Conservation (phyloP, 768 basidiomycete species). For the Auriscalpium orientale region DNA sequence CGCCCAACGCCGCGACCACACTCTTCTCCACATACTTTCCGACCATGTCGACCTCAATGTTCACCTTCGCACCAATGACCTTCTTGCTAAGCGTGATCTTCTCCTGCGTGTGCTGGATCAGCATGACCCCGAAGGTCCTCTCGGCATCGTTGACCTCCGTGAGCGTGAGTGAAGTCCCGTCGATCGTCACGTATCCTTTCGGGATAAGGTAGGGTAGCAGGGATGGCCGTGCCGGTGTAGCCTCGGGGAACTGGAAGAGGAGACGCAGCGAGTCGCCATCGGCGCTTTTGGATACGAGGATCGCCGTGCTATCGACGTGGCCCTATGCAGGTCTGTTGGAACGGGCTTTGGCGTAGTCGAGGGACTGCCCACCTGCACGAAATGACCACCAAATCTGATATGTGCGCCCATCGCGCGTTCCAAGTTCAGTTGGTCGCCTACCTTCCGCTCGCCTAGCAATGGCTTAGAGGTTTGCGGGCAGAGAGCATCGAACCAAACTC, state of each 20-base stretch:
- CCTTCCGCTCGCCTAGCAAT: conserved; percentile 59
- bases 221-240: conserved; percentile 49
- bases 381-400: conserved; percentile 91
- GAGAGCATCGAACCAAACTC: conserved; percentile 8
- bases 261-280: conserved; percentile 90
- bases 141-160: conserved; percentile 63
- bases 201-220: conserved; percentile 79
- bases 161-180: conserved; percentile 89
- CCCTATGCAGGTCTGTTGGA: conserved; percentile 42
- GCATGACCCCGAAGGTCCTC: conserved; percentile 80
- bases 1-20: conserved; percentile 58
- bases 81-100: conserved; percentile 80
- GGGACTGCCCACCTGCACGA: conserved; percentile 70
- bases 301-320: conserved; percentile 89
- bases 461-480: too few relatives aligned
- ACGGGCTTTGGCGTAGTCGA: background rate
- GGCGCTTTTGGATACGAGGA: conserved; percentile 47
- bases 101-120: conserved; percentile 89
- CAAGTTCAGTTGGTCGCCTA: conserved; percentile 79
- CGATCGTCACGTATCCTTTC: conserved; percentile 92
- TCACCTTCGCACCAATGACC: conserved; percentile 70
- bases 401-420: conserved; percentile 94
- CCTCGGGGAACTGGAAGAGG: conserved; percentile 65
- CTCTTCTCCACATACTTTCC: conserved; percentile 89
- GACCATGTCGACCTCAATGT: conserved; percentile 93